phyloP scores from a whole-genome alignment of 306 rosid species.

The Pachyrhizus erosus region DNA sequence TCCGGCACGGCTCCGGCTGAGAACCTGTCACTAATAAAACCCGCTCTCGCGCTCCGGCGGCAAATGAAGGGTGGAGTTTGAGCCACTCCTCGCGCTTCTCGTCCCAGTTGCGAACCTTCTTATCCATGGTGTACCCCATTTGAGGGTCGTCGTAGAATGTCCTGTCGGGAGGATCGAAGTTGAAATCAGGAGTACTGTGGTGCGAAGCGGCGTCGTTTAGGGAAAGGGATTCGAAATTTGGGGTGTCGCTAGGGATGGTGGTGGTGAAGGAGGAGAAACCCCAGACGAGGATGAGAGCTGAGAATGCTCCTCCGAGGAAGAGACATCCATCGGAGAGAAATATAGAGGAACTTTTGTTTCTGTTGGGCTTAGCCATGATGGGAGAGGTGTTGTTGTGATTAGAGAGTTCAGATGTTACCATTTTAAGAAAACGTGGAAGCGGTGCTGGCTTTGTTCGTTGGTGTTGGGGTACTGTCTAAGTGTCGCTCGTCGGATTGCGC shows the following conservation, averaged over 20 bases:
- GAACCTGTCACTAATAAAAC: conserved; percentile 75
- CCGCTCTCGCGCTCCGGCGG: conserved; percentile 44
- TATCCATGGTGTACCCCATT: conserved; percentile 63
- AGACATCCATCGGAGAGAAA: conserved; percentile 57
- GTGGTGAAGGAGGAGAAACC: conserved; percentile 54
- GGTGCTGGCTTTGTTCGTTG: not conserved
- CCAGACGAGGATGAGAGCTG: conserved; percentile 68
- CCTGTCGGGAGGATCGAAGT: conserved; percentile 54
- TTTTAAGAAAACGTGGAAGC: conserved; percentile 9
- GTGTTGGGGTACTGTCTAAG: not conserved
- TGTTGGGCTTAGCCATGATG: conserved; percentile 62
- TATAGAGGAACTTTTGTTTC: conserved; percentile 55
- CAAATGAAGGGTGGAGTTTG: conserved; percentile 57
- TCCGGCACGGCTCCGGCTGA: conserved; percentile 72
- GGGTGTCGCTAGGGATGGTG: conserved; percentile 38
- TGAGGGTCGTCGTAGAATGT: conserved; percentile 76
- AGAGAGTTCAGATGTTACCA: conserved; percentile 55
- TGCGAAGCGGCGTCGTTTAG: not conserved
- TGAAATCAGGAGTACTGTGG: not conserved
- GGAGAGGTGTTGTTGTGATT: conserved; percentile 16
- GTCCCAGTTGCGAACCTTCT: conserved; percentile 68
- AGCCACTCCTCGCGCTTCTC: conserved; percentile 75
- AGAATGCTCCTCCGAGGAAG: conserved; percentile 67
- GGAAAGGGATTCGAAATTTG: conserved; percentile 5
- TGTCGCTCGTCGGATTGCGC: not conserved